Evolutionary conservation across 2,329 filamentous ascomycete species (phyloP).

Genomic region (Myrmaecium sp.): DNA sequence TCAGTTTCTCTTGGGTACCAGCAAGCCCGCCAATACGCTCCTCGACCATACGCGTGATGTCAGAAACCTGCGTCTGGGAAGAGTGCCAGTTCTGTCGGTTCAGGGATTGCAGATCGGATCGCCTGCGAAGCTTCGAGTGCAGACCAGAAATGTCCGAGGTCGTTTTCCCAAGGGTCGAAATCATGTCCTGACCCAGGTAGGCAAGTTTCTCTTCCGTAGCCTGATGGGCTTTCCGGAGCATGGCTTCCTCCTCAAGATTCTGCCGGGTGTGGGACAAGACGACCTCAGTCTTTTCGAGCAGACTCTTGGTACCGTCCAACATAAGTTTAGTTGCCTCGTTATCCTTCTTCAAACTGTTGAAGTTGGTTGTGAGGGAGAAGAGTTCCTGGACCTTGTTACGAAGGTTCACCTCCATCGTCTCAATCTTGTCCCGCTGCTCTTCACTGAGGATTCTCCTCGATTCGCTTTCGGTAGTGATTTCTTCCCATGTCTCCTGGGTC

Average conservation of each 20-base stretch:
- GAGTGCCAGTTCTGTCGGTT: conserved; percentile 68
- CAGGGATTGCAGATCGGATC: conserved; percentile 62
- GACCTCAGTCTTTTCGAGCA: conserved; percentile 76
- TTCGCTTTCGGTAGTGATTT: conserved; percentile 82
- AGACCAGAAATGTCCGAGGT: conserved; percentile 67
- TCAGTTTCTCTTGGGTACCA: conserved; percentile 51
- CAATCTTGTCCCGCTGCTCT: conserved; percentile 81
- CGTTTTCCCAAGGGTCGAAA: conserved; percentile 61
- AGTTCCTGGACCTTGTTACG: conserved; percentile 90
- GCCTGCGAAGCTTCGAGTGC: conserved; percentile 71
- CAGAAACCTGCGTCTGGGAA: conserved; percentile 57
- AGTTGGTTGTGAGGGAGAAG: conserved; percentile 68
- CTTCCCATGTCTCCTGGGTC: conserved; percentile 74
- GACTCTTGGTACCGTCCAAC: conserved; percentile 62
- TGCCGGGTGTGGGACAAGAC: conserved; percentile 63
- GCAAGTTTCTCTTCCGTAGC: conserved; percentile 65
- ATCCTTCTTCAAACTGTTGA: conserved; percentile 78
- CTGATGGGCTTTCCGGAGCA: conserved; percentile 68
- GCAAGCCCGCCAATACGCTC: conserved; percentile 56
- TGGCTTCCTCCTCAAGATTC: conserved; percentile 61
- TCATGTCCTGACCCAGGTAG: conserved; percentile 54
- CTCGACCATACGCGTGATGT: conserved; percentile 65
- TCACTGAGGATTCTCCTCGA: conserved; percentile 80
- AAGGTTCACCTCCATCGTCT: conserved; percentile 78
- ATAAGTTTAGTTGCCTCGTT: conserved; percentile 58